Conservation (phyloP, 768 basidiomycete species). For the Russula compacta region DNA sequence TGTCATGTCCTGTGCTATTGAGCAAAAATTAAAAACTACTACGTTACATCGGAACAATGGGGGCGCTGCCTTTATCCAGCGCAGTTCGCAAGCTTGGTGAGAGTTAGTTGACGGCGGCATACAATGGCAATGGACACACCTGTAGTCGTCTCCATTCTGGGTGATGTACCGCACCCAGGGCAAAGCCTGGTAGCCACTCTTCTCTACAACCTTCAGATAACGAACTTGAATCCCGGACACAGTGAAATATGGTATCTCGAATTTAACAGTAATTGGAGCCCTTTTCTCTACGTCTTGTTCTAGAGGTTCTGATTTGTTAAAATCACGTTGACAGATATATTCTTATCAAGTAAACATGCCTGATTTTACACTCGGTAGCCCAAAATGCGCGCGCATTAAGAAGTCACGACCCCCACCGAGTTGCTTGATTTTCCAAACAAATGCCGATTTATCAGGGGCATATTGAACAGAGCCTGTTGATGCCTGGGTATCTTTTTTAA, state of each 20-base stretch:
- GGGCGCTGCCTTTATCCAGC: slow-evolving; percentile 61
- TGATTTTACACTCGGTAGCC: slow-evolving; percentile 84
- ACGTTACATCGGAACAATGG: slow-evolving; percentile 38
- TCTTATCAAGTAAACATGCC: slow-evolving; percentile 49
- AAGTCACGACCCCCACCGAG: slow-evolving; percentile 94
- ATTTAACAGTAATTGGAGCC: slow-evolving; percentile 93
- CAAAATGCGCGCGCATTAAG: slow-evolving; percentile 97
- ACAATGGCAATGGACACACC: slow-evolving; percentile 36
- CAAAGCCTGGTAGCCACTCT: slow-evolving; percentile 92
- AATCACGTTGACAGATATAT: too few relatives aligned
- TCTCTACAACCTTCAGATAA: slow-evolving; percentile 97
- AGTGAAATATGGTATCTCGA: slow-evolving; percentile 98
- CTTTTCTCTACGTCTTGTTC: slow-evolving; percentile 80
- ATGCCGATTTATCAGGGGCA: slow-evolving; percentile 95
- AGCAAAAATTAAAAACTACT: not conserved
- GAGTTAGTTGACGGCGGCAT: not conserved
- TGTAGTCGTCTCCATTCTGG: slow-evolving; percentile 87
- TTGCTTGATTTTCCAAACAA: slow-evolving; percentile 99
- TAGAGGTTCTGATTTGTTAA: slow-evolving; percentile 19
- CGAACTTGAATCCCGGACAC: slow-evolving; percentile 96
- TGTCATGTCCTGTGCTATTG: not conserved
- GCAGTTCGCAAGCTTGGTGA: slow-evolving; percentile 56
- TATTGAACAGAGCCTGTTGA: slow-evolving; percentile 95
- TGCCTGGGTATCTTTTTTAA: slow-evolving; percentile 47
- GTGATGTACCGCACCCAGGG: slow-evolving; percentile 96